Evolutionary conservation across 495 filamentous ascomycete genomes (phyloP).

Genomic region (Penicillium nucicola): DNA sequence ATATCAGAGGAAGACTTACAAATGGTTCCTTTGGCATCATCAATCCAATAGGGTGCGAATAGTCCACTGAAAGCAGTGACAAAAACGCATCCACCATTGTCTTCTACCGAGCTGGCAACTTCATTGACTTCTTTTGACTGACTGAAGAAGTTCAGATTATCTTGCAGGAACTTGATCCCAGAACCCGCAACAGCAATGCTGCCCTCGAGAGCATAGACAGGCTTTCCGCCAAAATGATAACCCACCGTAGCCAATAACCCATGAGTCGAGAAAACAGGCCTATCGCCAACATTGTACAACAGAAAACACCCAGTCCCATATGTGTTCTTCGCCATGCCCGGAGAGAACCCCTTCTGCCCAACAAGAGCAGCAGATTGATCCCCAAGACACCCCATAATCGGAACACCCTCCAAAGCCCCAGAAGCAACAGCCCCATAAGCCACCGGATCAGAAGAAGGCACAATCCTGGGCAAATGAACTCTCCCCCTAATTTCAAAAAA

Average conservation of each 20-base stretch:
- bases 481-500: constrained; percentile 78
- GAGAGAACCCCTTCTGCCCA: constrained; percentile 84
- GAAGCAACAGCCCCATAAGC: constrained; percentile 67
- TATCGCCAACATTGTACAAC: constrained; percentile 86
- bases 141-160: constrained; percentile 79
- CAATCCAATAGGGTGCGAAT: constrained; percentile 97
- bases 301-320: constrained; percentile 97
- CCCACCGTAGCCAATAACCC: constrained; percentile 90
- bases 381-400: constrained; percentile 83
- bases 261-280: constrained; percentile 85
- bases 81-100: constrained; percentile 91
- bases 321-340: constrained; percentile 92
- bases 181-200: constrained; percentile 92
- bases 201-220: constrained; percentile 89
- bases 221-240: constrained; percentile 64
- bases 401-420: constrained; percentile 64
- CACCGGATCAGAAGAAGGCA: constrained; percentile 73
- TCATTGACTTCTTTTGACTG: constrained; percentile 74
- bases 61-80: constrained; percentile 95
- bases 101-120: constrained; percentile 72
- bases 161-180: constrained; percentile 83
- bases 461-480: constrained; percentile 76
- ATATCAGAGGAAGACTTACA: constrained; percentile 48
- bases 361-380: constrained; percentile 94
- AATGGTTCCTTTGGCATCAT: constrained; percentile 89